A percentile compares a stretch with the other conserved stretches of the same genome.
phyloP scores from a whole-genome alignment of 2,329 filamentous ascomycete species.

The Spiromastix sp. region DNA sequence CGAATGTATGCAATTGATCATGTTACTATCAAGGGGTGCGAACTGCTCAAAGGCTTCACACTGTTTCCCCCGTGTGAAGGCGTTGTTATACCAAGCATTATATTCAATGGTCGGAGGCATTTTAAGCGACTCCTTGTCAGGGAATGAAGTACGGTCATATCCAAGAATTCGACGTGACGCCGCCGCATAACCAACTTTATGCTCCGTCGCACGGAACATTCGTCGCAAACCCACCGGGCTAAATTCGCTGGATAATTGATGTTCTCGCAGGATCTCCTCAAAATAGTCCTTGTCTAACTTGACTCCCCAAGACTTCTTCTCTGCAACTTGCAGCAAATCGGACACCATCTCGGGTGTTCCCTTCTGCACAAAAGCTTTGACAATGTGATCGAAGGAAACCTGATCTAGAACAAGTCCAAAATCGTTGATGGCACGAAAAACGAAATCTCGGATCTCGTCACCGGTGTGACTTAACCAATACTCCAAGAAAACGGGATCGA shows the following conservation, averaged over 20 bases:
- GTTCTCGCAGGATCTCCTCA: conserved; percentile 22
- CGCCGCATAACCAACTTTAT: conserved; percentile 21
- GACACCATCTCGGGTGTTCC: conserved; percentile 23
- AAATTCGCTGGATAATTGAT: conserved; percentile 24
- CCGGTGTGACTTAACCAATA: conserved; percentile 29
- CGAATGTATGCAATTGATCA: conserved; percentile 27
- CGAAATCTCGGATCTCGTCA: conserved; percentile 24
- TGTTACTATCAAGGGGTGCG: conserved; percentile 25
- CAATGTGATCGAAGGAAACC: conserved; percentile 29
- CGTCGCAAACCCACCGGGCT: conserved; percentile 29
- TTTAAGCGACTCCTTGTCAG: conserved; percentile 16
- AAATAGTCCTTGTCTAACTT: conserved; percentile 21
- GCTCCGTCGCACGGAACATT: conserved; percentile 29
- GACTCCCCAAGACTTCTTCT: conserved; percentile 24
- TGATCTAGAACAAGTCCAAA: conserved; percentile 28
- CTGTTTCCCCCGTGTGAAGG: conserved; percentile 18
- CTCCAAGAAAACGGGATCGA: conserved; percentile 32
- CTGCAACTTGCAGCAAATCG: conserved; percentile 22
- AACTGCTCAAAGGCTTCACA: conserved; percentile 23
- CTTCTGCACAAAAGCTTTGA: conserved; percentile 31
- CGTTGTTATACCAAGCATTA: conserved; percentile 22
- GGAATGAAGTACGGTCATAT: conserved; percentile 23
- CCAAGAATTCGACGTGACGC: conserved; percentile 27
- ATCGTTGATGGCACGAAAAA: conserved; percentile 24
- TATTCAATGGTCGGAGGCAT: conserved; percentile 15